These are phyloP conservation scores for Aspergillus taichungensis DNA, from an alignment of 495 filamentous ascomycete species.

Conservation along the genomic window DNA sequence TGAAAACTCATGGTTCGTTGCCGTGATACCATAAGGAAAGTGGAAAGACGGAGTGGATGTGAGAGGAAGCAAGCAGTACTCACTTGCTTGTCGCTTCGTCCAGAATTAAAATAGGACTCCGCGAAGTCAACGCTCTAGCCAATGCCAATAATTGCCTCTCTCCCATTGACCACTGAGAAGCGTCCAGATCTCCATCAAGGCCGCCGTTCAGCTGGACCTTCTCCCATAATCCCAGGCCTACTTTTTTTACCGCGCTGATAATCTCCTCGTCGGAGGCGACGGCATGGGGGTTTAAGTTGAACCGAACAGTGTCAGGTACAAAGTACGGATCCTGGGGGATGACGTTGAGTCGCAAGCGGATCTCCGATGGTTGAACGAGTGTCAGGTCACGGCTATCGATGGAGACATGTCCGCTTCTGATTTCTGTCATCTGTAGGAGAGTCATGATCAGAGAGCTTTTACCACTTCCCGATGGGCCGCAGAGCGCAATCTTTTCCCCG, in stretches of 20 bases:
- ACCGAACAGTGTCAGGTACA: slow-evolving; percentile 4
- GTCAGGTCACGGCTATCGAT: slow-evolving; percentile 4
- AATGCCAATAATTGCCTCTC: slow-evolving; percentile 16
- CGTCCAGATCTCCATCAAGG: slow-evolving; percentile 6
- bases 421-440: slow-evolving; percentile 24
- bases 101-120: slow-evolving; percentile 11
- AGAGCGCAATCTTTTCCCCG: slow-evolving; percentile 21
- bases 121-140: slow-evolving; percentile 11
- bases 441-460: slow-evolving; percentile 19
- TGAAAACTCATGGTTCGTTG: no score
- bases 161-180: slow-evolving; percentile 12
- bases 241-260: not conserved
- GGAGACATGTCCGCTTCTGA: slow-evolving; percentile 10
- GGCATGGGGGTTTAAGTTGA: slow-evolving; percentile 5
- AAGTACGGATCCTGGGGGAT: slow-evolving; percentile 9
- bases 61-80: slow-evolving; percentile 3
- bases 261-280: not conserved
- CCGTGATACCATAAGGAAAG: no score
- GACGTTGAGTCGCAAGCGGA: slow-evolving; percentile 2
- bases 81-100: slow-evolving; percentile 25
- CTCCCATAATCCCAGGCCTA: slow-evolving; percentile 17
- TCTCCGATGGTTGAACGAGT: not conserved
- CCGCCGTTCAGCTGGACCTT: slow-evolving; percentile 17
- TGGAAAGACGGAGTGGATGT: no score
- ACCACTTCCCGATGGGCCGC: slow-evolving; percentile 21